Evolutionary conservation across 1,284 basidiomycete genomes (phyloP), one percentile per base, ranked within the genome.

Genomic region (Sporisorium sorghi): DNA sequence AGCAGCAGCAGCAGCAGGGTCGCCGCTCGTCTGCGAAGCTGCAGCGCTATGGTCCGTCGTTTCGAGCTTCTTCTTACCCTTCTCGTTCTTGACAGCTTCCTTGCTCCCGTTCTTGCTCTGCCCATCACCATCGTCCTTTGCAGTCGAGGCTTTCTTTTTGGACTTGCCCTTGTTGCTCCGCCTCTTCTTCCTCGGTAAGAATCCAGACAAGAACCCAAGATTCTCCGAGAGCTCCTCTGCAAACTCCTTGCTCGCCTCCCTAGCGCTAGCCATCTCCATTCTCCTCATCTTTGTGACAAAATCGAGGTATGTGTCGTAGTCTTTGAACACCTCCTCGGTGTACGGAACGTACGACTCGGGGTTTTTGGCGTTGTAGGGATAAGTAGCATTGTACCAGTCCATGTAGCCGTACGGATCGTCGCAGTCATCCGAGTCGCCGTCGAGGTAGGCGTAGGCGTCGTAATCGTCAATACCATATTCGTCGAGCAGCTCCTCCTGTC

Each of bases 61-160:
- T 30, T 21, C 19, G 21, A n/a, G 12, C 39, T 53, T 53, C n/a
- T 6, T 40, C 17, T 52, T 52, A 12, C 50, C 50, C 50, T 42
- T 52, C 32, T 32, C 32, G 14, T 21, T 10, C 48, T 49, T 21
- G 14, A 21, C 21, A 35, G 9, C 46, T 19, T 11, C n/a, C n/a
- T 32, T 14, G 11, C 48, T 32, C 12, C 48, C 33, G 5, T 37
- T 6, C 14, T 37, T 24, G 10, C 14, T 23, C 21, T 2, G 12
- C 23, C 17, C 33, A 1, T 40, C 17, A 7, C 50, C 21, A 4
- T 11, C 14, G 10, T 32, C 8, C 6, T 21, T 32, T 48, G 30
- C 47, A 48, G 33, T 12, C n/a, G n/a, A 6, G 15, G 19, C 48
- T 37, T 26, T 17, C n/a, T 50, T 37, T 26, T 10, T 37, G 10